Evolutionary conservation across 2,329 filamentous ascomycete genomes (phyloP), one percentile per base, ranked within the genome.

Genomic region (Penicillium crustosum): DNA sequence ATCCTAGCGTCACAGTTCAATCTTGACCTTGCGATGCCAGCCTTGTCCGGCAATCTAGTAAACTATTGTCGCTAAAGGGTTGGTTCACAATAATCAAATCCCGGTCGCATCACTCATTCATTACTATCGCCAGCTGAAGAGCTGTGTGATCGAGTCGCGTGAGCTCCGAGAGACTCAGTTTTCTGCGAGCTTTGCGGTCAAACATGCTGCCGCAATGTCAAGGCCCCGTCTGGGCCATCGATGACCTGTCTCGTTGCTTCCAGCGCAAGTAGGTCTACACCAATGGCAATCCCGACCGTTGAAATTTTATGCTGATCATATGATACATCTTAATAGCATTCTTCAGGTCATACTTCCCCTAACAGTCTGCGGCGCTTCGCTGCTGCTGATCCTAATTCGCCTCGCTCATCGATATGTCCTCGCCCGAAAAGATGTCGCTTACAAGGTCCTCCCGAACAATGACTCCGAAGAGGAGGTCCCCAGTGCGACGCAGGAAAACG

Each of bases 291-390:
- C 47, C 50, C 49, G 23, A 49, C 50, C 48, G 29, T 51, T 45
- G 25, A 48, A 25, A 23, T 49, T 45, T 43, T 10, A 38, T 43
- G 23, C 71, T 64, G 38, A 68, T 44, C 53, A 35, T 43, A 47
- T 44, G 35, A 53, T 25, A 48, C 3, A 5, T 21, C 10, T 23
- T 8, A 45, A 59, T 72, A 93, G 90, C 74, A 93, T 90, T 74
- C 83, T 96, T 53, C 88, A 90, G 75, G 86, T 90, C 60, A 80
- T 96, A 47, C 82, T 97, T 54, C 94, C 94, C 54, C 79, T 94
- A 60, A 77, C 87, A 60, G 81, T 89, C 57, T 85, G 92, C 74
- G 82, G 77, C 61, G 66, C 89, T 27, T 97, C 94, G 7, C 73
- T 93, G 64, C 72, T 89, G 52, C 81, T 86, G 65, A 83, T 96